Conservation (phyloP, 331 rosid genomes). For the Acacia pycnantha region DNA sequence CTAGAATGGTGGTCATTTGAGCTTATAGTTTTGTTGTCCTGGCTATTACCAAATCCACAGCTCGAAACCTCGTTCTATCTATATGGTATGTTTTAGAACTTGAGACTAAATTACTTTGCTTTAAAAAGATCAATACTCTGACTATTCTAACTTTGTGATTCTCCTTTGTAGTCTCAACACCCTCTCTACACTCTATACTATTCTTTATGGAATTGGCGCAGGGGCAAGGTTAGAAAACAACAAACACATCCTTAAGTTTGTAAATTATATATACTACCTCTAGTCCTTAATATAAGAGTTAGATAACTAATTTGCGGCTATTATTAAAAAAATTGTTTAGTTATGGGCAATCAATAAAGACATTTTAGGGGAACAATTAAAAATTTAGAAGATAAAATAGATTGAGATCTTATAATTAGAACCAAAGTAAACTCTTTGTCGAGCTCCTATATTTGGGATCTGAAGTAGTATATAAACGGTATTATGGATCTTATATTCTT, state of each 20-base stretch:
- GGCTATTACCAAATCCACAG: background rate
- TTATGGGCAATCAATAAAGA: no score
- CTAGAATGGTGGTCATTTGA: background rate
- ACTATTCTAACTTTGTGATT: constrained; percentile 8
- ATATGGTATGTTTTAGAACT: constrained; percentile 40
- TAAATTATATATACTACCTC: background rate
- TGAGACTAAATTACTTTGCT: background rate
- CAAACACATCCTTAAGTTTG: background rate
- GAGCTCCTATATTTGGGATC: no score
- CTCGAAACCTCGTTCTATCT: constrained; percentile 66
- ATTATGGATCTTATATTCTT: background rate
- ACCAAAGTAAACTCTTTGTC: no score
- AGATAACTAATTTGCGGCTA: no score
- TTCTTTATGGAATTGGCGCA: constrained; percentile 66
- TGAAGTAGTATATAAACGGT: background rate
- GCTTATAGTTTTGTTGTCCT: background rate
- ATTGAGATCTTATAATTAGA: no score
- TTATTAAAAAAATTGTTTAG: no score
- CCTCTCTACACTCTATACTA: constrained; percentile 49
- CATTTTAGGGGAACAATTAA: no score
- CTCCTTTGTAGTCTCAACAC: constrained; percentile 54
- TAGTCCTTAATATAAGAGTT: no score
- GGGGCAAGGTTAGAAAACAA: constrained; percentile 39
- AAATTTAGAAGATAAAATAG: no score
- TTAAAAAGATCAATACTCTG: background rate